Evolutionary conservation across 495 filamentous ascomycete species (phyloP).

Genomic region (Penicillium desertorum): DNA sequence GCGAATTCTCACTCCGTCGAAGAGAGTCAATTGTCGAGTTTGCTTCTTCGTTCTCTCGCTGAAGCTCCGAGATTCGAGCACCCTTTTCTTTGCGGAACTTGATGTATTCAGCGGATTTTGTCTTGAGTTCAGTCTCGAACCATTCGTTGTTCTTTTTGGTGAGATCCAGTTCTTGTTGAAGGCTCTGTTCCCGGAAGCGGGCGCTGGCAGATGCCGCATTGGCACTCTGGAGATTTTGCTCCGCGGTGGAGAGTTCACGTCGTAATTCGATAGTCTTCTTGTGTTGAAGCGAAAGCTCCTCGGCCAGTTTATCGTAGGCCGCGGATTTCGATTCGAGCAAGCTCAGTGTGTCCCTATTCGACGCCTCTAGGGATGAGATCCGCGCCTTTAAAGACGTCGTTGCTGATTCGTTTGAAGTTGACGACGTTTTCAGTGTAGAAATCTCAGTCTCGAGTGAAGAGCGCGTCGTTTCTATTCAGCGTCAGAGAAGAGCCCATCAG

Average conservation of each 20-base stretch:
- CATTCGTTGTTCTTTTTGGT: conserved; percentile 88
- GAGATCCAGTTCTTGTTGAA: conserved; percentile 85
- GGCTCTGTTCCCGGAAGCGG: conserved; percentile 81
- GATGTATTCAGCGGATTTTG: conserved; percentile 76
- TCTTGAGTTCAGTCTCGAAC: conserved; percentile 86
- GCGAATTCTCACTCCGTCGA: conserved; percentile 71
- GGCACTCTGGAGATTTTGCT: conserved; percentile 77
- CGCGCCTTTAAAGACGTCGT: conserved; percentile 71
- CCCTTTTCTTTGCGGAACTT: conserved; percentile 96
- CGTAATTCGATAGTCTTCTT: conserved; percentile 81
- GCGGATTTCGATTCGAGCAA: conserved; percentile 85
- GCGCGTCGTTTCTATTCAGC: conserved; percentile 56
- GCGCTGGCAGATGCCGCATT: conserved; percentile 72
- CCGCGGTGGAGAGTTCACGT: conserved; percentile 73
- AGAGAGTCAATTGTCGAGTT: conserved; percentile 71
- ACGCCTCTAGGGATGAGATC: conserved; percentile 80
- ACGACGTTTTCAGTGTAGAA: conserved; percentile 71
- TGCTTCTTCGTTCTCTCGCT: conserved; percentile 84
- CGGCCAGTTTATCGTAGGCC: conserved; percentile 79
- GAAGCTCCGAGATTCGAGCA: conserved; percentile 78
- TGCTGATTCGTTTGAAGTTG: conserved; percentile 73
- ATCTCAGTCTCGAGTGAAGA: conserved; percentile 78
- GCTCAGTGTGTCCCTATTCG: conserved; percentile 83
- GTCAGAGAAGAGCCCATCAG: conserved; percentile 21
- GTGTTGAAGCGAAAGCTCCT: conserved; percentile 83